These are phyloP conservation scores for Aspergillus clavatus DNA, from an alignment of 2,329 filamentous ascomycete genomes.

Conservation along the genomic window DNA sequence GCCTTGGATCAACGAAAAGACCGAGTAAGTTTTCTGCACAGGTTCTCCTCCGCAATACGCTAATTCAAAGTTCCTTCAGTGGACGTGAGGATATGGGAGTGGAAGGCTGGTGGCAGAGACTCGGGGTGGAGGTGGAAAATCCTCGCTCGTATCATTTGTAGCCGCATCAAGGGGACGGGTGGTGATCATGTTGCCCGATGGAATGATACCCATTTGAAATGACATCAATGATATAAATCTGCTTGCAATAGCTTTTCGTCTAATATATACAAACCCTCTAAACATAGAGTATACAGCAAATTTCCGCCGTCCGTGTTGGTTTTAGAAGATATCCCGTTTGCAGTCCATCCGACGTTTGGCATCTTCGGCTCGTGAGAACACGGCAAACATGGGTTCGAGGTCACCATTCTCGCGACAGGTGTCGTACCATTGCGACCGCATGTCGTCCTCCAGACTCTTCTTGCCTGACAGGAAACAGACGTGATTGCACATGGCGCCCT, in stretches of 20 bases:
- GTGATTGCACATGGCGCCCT: background rate
- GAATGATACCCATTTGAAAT: background rate
- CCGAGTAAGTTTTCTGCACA: slow-evolving; percentile 25
- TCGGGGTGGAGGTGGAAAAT: slow-evolving; percentile 26
- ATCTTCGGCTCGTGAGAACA: background rate
- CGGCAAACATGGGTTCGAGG: background rate
- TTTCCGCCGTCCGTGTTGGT: background rate
- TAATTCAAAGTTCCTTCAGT: slow-evolving; percentile 21
- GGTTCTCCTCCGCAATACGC: background rate
- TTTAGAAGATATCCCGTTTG: background rate
- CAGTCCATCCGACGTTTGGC: background rate
- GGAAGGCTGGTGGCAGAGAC: slow-evolving; percentile 32
- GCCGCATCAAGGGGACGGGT: background rate
- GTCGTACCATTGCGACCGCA: background rate
- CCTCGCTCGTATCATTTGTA: slow-evolving; percentile 33
- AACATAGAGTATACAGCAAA: background rate
- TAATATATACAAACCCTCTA: background rate
- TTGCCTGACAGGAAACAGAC: background rate
- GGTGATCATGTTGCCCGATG: too few relatives aligned
- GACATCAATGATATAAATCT: too few relatives aligned
- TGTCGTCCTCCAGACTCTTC: background rate
- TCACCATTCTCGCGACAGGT: background rate
- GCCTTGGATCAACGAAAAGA: slow-evolving; percentile 27
- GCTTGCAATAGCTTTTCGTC: background rate
- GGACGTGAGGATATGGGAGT: slow-evolving; percentile 37